These are phyloP conservation scores for Penicillium janthinellum DNA, from an alignment of 2,329 filamentous ascomycete genomes.

Conservation along the genomic window DNA sequence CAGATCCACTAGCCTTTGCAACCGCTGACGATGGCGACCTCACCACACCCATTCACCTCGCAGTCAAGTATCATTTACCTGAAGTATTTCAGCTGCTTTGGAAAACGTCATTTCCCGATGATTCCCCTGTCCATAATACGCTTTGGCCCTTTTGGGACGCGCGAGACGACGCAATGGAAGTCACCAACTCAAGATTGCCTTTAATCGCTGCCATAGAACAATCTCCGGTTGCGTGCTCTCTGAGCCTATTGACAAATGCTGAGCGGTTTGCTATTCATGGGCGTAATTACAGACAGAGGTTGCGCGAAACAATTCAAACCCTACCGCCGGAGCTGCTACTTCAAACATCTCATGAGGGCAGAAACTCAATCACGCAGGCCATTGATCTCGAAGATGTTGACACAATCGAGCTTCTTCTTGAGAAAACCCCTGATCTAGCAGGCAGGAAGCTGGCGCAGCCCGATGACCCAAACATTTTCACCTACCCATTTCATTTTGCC, in stretches of 20 bases:
- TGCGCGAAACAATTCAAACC: constrained; percentile 2
- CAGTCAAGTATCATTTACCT: constrained; percentile 10
- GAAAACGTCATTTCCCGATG: constrained; percentile 1
- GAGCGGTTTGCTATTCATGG: constrained; percentile 16
- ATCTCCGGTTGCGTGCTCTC: constrained; percentile 10
- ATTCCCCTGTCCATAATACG: too few relatives aligned
- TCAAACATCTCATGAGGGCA: constrained; percentile 10
- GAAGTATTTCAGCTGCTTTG: constrained; percentile 6
- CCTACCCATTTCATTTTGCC: constrained; percentile 15
- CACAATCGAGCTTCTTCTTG: constrained; percentile 6
- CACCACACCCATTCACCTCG: constrained; percentile 9
- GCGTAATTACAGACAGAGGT: background rate
- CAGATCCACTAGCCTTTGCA: constrained; percentile 2
- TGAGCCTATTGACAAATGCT: constrained; percentile 13
- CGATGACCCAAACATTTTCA: constrained; percentile 1
- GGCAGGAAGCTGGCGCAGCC: constrained; percentile 3
- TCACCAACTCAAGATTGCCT: background rate
- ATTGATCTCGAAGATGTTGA: constrained; percentile 16
- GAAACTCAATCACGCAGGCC: constrained; percentile 12
- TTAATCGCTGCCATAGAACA: background rate
- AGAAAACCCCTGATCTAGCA: background rate
- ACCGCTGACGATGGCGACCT: background rate
- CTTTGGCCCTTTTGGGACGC: too few relatives aligned
- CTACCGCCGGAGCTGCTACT: constrained; percentile 1
- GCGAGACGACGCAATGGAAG: background rate